These are phyloP conservation scores for Batkoa obscura DNA, from an alignment of 371 early-diverging fungal genomes.

Conservation along the genomic window DNA sequence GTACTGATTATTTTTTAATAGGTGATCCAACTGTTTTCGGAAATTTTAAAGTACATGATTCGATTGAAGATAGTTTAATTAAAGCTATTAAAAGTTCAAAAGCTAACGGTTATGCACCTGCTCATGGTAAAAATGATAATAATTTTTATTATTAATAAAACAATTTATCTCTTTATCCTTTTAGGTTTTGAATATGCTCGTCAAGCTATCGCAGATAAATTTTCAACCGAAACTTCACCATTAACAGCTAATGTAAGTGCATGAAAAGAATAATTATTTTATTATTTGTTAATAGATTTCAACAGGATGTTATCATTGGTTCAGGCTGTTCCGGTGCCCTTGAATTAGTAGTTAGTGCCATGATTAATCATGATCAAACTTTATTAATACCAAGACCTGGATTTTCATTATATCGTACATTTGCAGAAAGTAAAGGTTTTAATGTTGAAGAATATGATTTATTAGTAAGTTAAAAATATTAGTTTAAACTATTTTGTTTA, in stretches of 20 bases:
- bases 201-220: slow-evolving; percentile 52
- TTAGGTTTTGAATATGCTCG: slow-evolving; percentile 42
- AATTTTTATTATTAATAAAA: slow-evolving; percentile 3
- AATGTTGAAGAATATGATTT: slow-evolving; percentile 60
- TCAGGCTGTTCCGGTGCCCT: slow-evolving; percentile 76
- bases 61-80: slow-evolving; percentile 43
- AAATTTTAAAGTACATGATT: slow-evolving; percentile 61
- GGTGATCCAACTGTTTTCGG: slow-evolving; percentile 85
- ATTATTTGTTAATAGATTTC: slow-evolving; percentile 8
- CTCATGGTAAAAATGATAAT: slow-evolving; percentile 36
- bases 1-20: slow-evolving; percentile 2
- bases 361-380: slow-evolving; percentile 64
- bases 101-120: slow-evolving; percentile 58
- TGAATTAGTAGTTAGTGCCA: slow-evolving; percentile 48
- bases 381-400: slow-evolving; percentile 77
- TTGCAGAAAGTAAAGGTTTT: slow-evolving; percentile 59
- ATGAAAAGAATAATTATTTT: background rate
- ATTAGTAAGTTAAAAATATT: slow-evolving; percentile 19
- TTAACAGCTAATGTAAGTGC: slow-evolving; percentile 26
- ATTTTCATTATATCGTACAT: slow-evolving; percentile 70
- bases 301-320: slow-evolving; percentile 60
- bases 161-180: background rate
- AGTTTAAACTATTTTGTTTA: no score
- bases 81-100: slow-evolving; percentile 22
- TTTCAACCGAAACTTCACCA: slow-evolving; percentile 42